Conservation (phyloP, 129 eudicot genomes). For the Sambucus nigra region DNA sequence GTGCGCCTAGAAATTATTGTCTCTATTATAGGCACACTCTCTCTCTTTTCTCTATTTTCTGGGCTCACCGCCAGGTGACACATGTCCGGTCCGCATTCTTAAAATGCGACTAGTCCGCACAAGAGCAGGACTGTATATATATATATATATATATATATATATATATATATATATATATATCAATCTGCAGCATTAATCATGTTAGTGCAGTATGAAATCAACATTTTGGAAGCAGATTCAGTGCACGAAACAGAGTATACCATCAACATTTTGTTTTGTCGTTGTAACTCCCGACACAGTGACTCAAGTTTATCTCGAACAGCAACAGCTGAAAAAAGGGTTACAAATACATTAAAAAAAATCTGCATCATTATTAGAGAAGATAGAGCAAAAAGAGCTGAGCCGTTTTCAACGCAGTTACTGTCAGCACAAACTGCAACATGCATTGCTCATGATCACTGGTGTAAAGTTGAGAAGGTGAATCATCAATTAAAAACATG, state of each 20-base stretch:
- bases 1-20: no score
- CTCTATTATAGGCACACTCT: no score
- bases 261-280: conserved; percentile 85
- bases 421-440: conserved; percentile 3
- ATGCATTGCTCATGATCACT: neutral
- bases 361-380: neutral
- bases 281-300: conserved; percentile 78
- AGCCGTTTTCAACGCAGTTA: neutral
- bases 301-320: conserved; percentile 94
- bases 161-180: no score
- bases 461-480: neutral
- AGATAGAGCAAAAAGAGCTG: neutral
- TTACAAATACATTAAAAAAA: conserved; percentile 2
- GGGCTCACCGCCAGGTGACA: no score
- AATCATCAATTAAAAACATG: no score
- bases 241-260: conserved; percentile 24
- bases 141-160: no score
- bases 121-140: no score
- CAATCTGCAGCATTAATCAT: no score
- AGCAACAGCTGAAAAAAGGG: conserved; percentile 48
- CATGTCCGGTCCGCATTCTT: no score
- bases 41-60: no score
- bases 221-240: neutral
- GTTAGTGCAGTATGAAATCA: no score
- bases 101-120: no score